Percentiles rank a stretch among this genome's conserved stretches.
phyloP scores from a whole-genome alignment of 768 basidiomycete genomes.

The Epithele typhae region DNA sequence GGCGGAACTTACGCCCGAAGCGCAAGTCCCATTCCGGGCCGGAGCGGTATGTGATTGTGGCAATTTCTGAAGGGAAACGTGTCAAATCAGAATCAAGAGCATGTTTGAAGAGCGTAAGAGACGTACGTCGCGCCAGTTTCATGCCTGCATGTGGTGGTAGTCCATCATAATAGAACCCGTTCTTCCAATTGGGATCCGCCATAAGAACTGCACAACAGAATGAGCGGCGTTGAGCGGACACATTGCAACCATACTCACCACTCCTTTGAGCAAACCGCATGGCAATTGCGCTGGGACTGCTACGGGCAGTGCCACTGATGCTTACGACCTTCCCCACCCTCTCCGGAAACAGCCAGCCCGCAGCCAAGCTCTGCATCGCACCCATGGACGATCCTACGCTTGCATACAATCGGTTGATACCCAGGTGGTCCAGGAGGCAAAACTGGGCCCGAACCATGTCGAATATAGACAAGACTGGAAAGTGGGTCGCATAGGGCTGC shows the following conservation, averaged over 20 bases:
- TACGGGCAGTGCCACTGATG: slow-evolving; percentile 93
- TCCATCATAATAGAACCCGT: slow-evolving; percentile 94
- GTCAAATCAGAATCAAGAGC: neutral
- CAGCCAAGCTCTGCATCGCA: slow-evolving; percentile 94
- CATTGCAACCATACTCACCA: slow-evolving; percentile 48
- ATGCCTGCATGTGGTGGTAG: slow-evolving; percentile 97
- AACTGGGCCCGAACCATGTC: slow-evolving; percentile 98
- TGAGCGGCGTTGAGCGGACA: neutral
- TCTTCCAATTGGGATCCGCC: slow-evolving; percentile 99
- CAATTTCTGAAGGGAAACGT: slow-evolving; percentile 68
- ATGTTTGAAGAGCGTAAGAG: slow-evolving; percentile 11
- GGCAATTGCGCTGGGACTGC: slow-evolving; percentile 87
- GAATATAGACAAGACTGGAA: slow-evolving; percentile 90
- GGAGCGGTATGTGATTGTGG: slow-evolving; percentile 97
- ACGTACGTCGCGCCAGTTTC: slow-evolving; percentile 94
- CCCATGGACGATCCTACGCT: slow-evolving; percentile 97
- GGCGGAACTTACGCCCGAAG: slow-evolving; percentile 78
- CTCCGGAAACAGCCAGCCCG: slow-evolving; percentile 89
- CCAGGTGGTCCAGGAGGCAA: slow-evolving; percentile 75
- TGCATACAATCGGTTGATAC: slow-evolving; percentile 83
- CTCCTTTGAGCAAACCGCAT: slow-evolving; percentile 96
- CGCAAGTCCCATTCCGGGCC: slow-evolving; percentile 99
- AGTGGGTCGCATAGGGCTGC: slow-evolving; percentile 79
- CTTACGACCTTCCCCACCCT: slow-evolving; percentile 88
- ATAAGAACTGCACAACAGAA: slow-evolving; percentile 68